Evolutionary conservation across 1,139 yeast genomes (phyloP), one percentile per base, ranked within the genome.

Genomic region (Eremothecium cymbalariae): DNA sequence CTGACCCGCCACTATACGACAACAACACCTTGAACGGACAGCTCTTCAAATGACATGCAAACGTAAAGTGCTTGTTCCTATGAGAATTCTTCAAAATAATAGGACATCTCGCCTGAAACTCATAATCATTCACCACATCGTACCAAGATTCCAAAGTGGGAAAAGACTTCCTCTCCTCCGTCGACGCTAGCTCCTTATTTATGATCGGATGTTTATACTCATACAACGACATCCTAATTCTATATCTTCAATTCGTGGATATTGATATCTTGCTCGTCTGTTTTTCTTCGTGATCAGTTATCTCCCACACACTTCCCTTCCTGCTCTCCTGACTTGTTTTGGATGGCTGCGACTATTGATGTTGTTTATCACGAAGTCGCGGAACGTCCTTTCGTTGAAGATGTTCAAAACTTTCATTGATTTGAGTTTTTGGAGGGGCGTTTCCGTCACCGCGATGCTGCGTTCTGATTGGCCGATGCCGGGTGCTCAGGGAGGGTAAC

Each of bases 31-130:
- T 55, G 34, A 56, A 56, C 6, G 56, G 55, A 36, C 61, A 56
- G 34, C 46, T 44, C 36, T 53, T 55, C 33, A 53, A 34, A 40
- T 55, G 59, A 34, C 61, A 56, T 25, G 60, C 59, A 41, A 53
- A 56, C 28, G 61, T 56, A 41, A 53, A 56, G 41, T 56, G 60
- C 37, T 52, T 56, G 38, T 52, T 53, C 28, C 53, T 46, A 33
- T 56, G 61, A 8, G 60, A 55, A 35, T 56, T 56, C 40, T 56
- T 56, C 44, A 56, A 36, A 17, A 56, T 55, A 18, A 55, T 53
- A 3, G 61, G 61, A 28, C 59, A 54, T 14, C 60, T 34, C 8
- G 59, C 52, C 37, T 55, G 58, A 33, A 51, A 55, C 40, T 56
- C 61, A 30, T 56, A 56, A 33, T 56, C 60, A 32, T 54, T 54